phyloP scores from a whole-genome alignment of 495 filamentous ascomycete genomes.

The Aspergillus homomorphus region DNA sequence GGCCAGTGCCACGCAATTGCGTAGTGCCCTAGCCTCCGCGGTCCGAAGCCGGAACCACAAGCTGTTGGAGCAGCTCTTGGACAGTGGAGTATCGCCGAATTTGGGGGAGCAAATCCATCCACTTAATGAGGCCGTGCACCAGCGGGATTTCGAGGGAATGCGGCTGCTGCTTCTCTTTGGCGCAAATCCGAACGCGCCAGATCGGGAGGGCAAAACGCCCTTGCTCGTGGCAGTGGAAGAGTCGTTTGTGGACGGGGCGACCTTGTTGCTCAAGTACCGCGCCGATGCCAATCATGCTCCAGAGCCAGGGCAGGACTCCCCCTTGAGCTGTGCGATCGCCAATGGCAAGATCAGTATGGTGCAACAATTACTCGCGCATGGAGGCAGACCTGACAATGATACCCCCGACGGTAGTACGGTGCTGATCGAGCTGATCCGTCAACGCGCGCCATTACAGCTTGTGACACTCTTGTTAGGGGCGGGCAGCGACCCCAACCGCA shows the following conservation, averaged over 20 bases:
- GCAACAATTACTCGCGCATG: constrained; percentile 46
- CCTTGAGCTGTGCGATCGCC: constrained; percentile 35
- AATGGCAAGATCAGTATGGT: constrained; percentile 40
- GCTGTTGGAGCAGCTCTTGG: constrained; percentile 48
- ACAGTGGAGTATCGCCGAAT: constrained; percentile 49
- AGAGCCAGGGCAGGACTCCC: constrained; percentile 36
- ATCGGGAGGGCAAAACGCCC: constrained; percentile 39
- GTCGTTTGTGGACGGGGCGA: constrained; percentile 41
- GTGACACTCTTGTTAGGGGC: constrained; percentile 47
- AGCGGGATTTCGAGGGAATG: constrained; percentile 44
- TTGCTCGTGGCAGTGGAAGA: constrained; percentile 41
- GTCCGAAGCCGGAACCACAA: constrained; percentile 44
- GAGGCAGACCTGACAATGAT: constrained; percentile 41
- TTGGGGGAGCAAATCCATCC: constrained; percentile 31
- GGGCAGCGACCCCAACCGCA: constrained; percentile 48
- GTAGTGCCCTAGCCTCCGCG: constrained; percentile 23
- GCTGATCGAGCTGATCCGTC: constrained; percentile 46
- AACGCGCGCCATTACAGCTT: constrained; percentile 36
- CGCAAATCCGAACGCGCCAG: constrained; percentile 43
- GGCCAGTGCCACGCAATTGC: constrained; percentile 2
- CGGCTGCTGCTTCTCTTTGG: constrained; percentile 48
- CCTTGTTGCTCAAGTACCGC: constrained; percentile 47
- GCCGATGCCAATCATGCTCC: constrained; percentile 48
- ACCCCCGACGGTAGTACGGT: constrained; percentile 44
- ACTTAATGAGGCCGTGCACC: constrained; percentile 41